Conservation (phyloP, 768 basidiomycete species). For the Fomitopsis serialis region DNA sequence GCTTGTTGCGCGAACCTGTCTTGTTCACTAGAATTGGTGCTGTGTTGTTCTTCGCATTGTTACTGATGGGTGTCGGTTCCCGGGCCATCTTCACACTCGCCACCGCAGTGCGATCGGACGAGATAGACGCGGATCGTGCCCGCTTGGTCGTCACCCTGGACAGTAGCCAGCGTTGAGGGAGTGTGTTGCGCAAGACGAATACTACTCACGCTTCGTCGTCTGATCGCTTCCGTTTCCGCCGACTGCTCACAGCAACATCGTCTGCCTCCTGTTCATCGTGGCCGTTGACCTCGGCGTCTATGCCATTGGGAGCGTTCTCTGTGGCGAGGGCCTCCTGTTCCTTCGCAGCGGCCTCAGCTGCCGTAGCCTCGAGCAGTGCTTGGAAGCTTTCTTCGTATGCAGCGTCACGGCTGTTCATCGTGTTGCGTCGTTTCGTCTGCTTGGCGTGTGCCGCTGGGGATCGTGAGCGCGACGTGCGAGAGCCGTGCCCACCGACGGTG, state of each 20-base stretch:
- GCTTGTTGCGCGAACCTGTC: constrained; percentile 23
- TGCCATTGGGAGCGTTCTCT: constrained; percentile 1
- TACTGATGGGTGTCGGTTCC: constrained; percentile 27
- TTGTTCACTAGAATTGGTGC: constrained; percentile 17
- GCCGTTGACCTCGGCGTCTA: constrained; percentile 27
- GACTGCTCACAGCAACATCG: constrained; percentile 40
- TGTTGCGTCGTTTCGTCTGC: constrained; percentile 85
- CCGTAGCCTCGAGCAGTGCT: constrained; percentile 69
- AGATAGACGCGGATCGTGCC: constrained; percentile 68
- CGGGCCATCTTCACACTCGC: constrained; percentile 23
- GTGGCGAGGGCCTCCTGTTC: constrained; percentile 2
- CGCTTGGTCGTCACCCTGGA: constrained; percentile 58
- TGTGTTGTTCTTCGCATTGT: constrained; percentile 12
- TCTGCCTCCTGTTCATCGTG: constrained; percentile 40
- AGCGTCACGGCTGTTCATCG: constrained; percentile 97
- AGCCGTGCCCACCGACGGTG: constrained; percentile 33
- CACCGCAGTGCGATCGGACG: constrained; percentile 51
- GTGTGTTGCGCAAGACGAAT: neutral
- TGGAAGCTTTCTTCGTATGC: constrained; percentile 86
- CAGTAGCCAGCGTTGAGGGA: neutral
- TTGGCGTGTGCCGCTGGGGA: constrained; percentile 56
- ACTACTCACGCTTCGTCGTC: constrained; percentile 66
- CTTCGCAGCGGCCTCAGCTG: constrained; percentile 57
- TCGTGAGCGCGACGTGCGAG: constrained; percentile 70
- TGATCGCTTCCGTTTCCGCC: constrained; percentile 67